These are phyloP conservation scores for Penicillium odoratum DNA, from an alignment of 495 filamentous ascomycete genomes.

Conservation along the genomic window DNA sequence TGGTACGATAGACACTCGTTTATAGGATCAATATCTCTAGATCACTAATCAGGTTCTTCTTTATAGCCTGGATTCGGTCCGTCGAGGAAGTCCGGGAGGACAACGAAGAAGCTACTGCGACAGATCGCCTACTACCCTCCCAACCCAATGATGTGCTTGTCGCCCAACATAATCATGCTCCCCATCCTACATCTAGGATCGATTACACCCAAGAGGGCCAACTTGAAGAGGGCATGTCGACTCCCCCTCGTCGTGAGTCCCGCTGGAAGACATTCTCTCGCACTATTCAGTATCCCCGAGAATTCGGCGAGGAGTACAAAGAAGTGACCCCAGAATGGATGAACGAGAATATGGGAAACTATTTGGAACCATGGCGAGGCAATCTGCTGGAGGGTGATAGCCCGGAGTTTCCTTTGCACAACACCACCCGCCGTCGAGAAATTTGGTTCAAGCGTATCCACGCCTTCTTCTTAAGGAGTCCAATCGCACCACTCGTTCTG, in stretches of 20 bases:
- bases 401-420: conserved; percentile 49
- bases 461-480: conserved; percentile 66
- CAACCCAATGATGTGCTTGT: conserved; percentile 52
- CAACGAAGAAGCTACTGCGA: conserved; percentile 28
- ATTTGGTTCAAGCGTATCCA: conserved; percentile 58
- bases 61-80: conserved; percentile 42
- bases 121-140: conserved; percentile 39
- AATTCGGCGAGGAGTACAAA: conserved; percentile 46
- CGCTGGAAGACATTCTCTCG: conserved; percentile 63
- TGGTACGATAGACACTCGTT: conserved; percentile 20
- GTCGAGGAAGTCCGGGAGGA: conserved; percentile 34
- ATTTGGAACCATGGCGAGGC: conserved; percentile 59
- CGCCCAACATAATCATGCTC: conserved; percentile 61
- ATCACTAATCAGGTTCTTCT: conserved; percentile 12
- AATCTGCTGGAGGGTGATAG: conserved; percentile 36
- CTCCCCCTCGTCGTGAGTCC: conserved; percentile 41
- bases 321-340: conserved; percentile 60
- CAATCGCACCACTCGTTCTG: conserved; percentile 81
- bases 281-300: conserved; percentile 53
- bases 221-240: conserved; percentile 8
- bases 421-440: conserved; percentile 39
- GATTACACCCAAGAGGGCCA: conserved; percentile 12
- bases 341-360: conserved; percentile 54
- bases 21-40: not conserved
- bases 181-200: conserved; percentile 39